Evolutionary conservation across 768 basidiomycete species (phyloP), one percentile per base, ranked within the genome.

Genomic region (Lactifluus hygrophoroides): DNA sequence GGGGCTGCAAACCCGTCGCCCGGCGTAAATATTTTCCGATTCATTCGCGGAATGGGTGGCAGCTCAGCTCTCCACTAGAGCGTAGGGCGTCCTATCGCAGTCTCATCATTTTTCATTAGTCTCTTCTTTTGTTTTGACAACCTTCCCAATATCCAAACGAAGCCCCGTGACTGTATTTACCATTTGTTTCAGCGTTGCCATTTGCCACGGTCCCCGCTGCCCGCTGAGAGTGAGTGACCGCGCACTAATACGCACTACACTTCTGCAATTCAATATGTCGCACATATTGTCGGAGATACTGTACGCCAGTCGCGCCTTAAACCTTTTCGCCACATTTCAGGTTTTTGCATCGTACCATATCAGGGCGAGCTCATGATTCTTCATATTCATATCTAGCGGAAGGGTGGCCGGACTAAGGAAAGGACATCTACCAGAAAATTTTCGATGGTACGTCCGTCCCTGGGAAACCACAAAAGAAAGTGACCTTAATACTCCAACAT

Each of bases 241-340:
- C n/a, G n/a, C n/a, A n/a, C n/a, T n/a, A n/a, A n/a, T n/a, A n/a
- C n/a, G n/a, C n/a, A n/a, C n/a, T n/a, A n/a, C n/a, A n/a, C n/a
- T n/a, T n/a, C n/a, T n/a, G n/a, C n/a, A n/a, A n/a, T n/a, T n/a
- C n/a, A n/a, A n/a, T n/a, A n/a, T n/a, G n/a, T n/a, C n/a, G n/a
- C n/a, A n/a, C n/a, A n/a, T 48, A 38, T 56, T 40, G 42, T 50
- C 55, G 55, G 47, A 50, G 48, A 50, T 50, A 40, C 27, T n/a
- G 32, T 10, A 32, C n/a, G 55, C 23, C 42, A 45, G 30, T 14
- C 38, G 48, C 45, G n/a, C 37, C 48, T 19, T 46, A 42, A 50
- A 43, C 35, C 21, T 49, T 48, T 28, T 47, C 38, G 48, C 48
- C 55, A 49, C 55, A 56, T 47, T 21, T 4, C 54, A 25, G 19